These are phyloP conservation scores for Talaromyces rugulosus DNA, from an alignment of 2,329 filamentous ascomycete species.

Conservation along the genomic window DNA sequence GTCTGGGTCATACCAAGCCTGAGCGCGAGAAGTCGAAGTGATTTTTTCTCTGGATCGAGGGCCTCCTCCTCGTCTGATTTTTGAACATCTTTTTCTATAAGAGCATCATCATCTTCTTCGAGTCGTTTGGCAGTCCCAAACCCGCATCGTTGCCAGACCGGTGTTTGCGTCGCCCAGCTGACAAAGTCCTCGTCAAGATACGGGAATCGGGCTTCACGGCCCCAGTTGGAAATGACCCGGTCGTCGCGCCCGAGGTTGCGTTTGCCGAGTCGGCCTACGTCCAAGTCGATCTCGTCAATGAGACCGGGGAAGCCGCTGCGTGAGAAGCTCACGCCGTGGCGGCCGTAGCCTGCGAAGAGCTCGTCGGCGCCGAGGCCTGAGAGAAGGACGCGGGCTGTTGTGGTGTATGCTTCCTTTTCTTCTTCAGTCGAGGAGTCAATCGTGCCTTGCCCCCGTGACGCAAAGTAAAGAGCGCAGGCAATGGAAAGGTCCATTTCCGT, in stretches of 20 bases:
- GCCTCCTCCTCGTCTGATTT: not conserved
- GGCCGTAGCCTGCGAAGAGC: slow-evolving; percentile 86
- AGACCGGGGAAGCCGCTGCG: slow-evolving; percentile 67
- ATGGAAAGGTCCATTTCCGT: slow-evolving; percentile 99
- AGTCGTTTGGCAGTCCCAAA: slow-evolving; percentile 54
- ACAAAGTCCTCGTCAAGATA: slow-evolving; percentile 85
- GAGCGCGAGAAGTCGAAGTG: slow-evolving; percentile 72
- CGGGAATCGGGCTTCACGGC: slow-evolving; percentile 82
- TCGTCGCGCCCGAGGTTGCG: slow-evolving; percentile 95
- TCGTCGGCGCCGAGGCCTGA: slow-evolving; percentile 95
- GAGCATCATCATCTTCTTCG: slow-evolving; percentile 17
- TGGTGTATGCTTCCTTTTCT: slow-evolving; percentile 52
- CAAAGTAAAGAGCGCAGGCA: slow-evolving; percentile 89
- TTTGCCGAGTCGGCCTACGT: slow-evolving; percentile 80
- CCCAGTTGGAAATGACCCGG: slow-evolving; percentile 83
- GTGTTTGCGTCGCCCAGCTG: slow-evolving; percentile 68
- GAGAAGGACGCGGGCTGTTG: slow-evolving; percentile 74
- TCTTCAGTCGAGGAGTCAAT: slow-evolving; percentile 10
- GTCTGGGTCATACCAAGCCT: slow-evolving; percentile 67
- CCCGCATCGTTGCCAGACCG: slow-evolving; percentile 83
- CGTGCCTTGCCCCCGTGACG: slow-evolving; percentile 67
- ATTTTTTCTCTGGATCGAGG: slow-evolving; percentile 75
- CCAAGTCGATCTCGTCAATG: slow-evolving; percentile 76
- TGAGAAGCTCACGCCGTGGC: slow-evolving; percentile 73
- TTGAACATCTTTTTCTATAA: no score